phyloP scores from a whole-genome alignment of 1,284 basidiomycete genomes.

The Naganishia albida region DNA sequence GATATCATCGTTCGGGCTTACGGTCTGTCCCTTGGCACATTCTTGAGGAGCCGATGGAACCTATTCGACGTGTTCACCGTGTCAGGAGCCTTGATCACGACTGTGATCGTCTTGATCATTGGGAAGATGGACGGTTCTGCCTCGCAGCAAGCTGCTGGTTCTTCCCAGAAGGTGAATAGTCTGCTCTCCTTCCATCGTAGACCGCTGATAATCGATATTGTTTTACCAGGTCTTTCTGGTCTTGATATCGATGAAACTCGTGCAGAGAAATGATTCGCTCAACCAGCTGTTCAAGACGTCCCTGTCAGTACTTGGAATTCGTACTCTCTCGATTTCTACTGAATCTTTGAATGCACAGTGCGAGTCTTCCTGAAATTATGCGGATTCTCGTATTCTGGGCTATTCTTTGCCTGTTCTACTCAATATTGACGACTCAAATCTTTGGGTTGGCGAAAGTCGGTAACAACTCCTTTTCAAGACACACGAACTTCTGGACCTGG shows the following conservation, averaged over 20 bases:
- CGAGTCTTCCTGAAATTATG: conserved; percentile 83
- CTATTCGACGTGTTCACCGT: conserved; percentile 85
- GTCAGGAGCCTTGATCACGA: conserved; percentile 79
- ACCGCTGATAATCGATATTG: not conserved
- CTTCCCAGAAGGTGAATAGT: conserved; percentile 5
- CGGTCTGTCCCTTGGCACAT: conserved; percentile 83
- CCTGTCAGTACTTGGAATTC: conserved; percentile 62
- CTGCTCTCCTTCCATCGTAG: not conserved
- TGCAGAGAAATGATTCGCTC: conserved; percentile 82
- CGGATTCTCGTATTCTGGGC: conserved; percentile 88
- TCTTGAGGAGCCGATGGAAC: conserved; percentile 87
- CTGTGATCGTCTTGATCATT: conserved; percentile 65
- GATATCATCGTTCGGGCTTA: conserved; percentile 77
- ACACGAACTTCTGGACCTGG: conserved; percentile 80
- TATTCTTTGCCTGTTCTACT: conserved; percentile 88
- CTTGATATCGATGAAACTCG: conserved; percentile 89
- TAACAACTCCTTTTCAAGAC: conserved; percentile 64
- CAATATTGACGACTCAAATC: conserved; percentile 85
- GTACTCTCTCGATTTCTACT: conserved; percentile 2
- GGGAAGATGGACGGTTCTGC: conserved; percentile 41
- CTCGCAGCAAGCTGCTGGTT: conserved; percentile 57
- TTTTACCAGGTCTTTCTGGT: conserved; percentile 72
- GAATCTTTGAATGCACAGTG: conserved; percentile 56
- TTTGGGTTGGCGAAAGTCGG: conserved; percentile 91
- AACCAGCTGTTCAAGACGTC: conserved; percentile 98